Conservation (phyloP, 768 basidiomycete species). For the Hygrocybe punicea region DNA sequence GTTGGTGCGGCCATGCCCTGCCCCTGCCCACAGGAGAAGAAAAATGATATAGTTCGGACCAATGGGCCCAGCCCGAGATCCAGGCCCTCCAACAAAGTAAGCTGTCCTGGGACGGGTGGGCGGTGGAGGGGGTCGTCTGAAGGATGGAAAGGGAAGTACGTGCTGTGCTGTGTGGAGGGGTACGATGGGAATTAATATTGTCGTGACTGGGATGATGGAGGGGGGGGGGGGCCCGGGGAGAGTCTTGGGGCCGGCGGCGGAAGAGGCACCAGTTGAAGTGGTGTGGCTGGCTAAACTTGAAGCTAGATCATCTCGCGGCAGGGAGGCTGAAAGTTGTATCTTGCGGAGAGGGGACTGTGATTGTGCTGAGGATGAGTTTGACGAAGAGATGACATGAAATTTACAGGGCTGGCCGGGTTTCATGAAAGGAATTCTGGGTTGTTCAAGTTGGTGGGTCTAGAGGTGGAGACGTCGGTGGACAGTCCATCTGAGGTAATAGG, state of each 20-base stretch:
- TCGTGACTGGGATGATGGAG: conserved; percentile 34
- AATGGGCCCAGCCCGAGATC: conserved; percentile 55
- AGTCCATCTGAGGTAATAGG: conserved; percentile 38
- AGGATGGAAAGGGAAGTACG: conserved; percentile 58
- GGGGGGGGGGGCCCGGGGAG: too few relatives aligned
- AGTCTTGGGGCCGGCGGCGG: conserved; percentile 72
- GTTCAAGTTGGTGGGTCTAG: conserved; percentile 28
- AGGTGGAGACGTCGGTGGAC: too few relatives aligned
- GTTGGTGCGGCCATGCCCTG: conserved; percentile 2
- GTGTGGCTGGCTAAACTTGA: conserved; percentile 52
- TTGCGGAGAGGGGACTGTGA: conserved; percentile 57
- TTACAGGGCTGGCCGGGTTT: conserved; percentile 79
- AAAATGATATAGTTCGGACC: conserved; percentile 36
- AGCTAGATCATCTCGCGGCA: conserved; percentile 23
- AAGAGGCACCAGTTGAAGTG: conserved; percentile 51
- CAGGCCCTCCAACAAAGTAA: conserved; percentile 46
- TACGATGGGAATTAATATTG: conserved; percentile 29
- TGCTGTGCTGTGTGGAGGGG: conserved; percentile 39
- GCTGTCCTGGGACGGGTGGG: conserved; percentile 68
- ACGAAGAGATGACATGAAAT: conserved; percentile 60
- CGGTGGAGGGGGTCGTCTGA: conserved; percentile 57
- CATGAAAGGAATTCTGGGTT: conserved; percentile 76
- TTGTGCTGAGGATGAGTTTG: conserved; percentile 38
- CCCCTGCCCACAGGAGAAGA: conserved; percentile 38
- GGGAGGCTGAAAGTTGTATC: conserved; percentile 32